Base-by-base conservation (phyloP, 1,284 basidiomycete genomes). In the Melanopsichium pennsylvanicum region DNA sequence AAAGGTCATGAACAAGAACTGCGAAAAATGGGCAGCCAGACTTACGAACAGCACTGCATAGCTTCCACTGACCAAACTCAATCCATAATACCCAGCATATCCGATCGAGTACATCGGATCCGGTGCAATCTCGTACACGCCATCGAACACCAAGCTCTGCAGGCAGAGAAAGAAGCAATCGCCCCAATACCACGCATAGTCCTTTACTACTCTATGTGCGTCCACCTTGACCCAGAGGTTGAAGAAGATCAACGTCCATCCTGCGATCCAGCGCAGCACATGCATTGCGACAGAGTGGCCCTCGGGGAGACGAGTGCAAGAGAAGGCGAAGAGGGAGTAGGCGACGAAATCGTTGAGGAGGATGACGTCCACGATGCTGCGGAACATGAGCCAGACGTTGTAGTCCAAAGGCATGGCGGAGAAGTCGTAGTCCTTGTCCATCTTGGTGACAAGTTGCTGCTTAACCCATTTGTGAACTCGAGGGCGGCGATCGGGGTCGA, bases 141-240 rank as follows among this genome's bases (percentile, higher is more conserved):
- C 96, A 80, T 98, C 94, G 80, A 98, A 98, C 5, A 97, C 90
- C 19, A 98, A 85, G 43, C 89, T 90, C 74, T 86, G 84, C 62
- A 85, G 83, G 52, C 85, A 84, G 57, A 84, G 75, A 86, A 97
- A 98, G 84, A 98, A 98, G 43, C 91, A 91, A 78, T 98, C 95
- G 16, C 95, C 95, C 95, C 95, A 97, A 83, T 98, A 98, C 80
- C 80, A 86, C n/a, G 85, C 85, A 49, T 85, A 86, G 72, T 86
- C 86, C 66, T 96, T 97, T 62, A 98, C 93, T 45, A 98, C 92
- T 42, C 92, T 86, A 81, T 98, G 95, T 0, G 95, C 95, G 77
- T 98, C 95, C 12, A 92, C 90, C 83, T 98, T 98, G 72, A 98
- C 94, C 93, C 95, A 98, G 31, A 97, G 85, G 81, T 98, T 98